Base-by-base conservation (phyloP, 2,329 filamentous ascomycete species). In the Ophiosphaerella herpotricha region DNA sequence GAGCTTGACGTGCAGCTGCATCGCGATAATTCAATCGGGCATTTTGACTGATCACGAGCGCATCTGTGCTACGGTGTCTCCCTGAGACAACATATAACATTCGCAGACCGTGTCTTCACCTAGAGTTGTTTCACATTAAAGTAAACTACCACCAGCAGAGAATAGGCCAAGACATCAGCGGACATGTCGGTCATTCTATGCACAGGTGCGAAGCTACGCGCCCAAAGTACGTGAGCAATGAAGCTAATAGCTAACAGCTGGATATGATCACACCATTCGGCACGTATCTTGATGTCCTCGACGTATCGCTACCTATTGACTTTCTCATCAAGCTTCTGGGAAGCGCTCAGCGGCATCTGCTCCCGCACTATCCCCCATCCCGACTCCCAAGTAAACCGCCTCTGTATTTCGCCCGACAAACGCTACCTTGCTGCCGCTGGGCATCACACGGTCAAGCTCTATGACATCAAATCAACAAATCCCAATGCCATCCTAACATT, bases 331-430 rank as follows among this genome's bases (percentile, higher is more conserved):
- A 95, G 91, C 58, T 99, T 99, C 79, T 99, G 94, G 94, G 94
- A 99, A 76, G 94, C 94, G 1, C 84, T 99, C 48, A 97, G 92
- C 9, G 94, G 94, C 46, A 97, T 99, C 66, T 99, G 94, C 78
- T 97, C 91, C 36, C 90, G 94, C 59, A 99, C 94, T 18, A 97
- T 99, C 63, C 94, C 97, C 64, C 93, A 99, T 70, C 91, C 94
- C 2, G 94, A 99, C 75, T 97, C 93, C 8, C 94, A 99, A 75
- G 94, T 99, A 63, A 99, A 99, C 76, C 90, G 94, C 37, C 87
- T 99, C 41, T 97, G 93, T 75, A 99, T 99, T 68, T 97, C 94
- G 11, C 94, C 94, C 56, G 94, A 99, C 78, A 99, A 99, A 77
- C 89, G 93, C 56, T 97, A 89, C 75, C 87, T 97, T 46, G 93